Conservation (phyloP, 2,329 filamentous ascomycete species). For the Tolypocladium guangdongense region DNA sequence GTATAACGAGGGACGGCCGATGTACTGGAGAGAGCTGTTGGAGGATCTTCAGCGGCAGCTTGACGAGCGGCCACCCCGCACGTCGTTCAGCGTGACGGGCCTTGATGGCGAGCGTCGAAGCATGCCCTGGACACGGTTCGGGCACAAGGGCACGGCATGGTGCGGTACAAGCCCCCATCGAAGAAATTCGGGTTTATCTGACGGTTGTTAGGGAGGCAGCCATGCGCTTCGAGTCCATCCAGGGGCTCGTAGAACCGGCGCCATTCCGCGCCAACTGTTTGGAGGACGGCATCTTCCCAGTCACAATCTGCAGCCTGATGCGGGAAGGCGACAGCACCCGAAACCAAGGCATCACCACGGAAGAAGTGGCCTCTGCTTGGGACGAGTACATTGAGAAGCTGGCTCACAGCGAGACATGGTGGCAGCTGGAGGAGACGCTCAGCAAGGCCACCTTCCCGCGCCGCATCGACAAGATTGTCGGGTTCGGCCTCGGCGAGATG, state of each 20-base stretch:
- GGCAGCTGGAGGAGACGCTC: neutral
- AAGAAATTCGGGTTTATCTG: neutral
- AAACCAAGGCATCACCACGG: too few species aligned
- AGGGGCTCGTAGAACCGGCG: too few species aligned
- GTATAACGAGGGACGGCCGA: slow-evolving; percentile 1
- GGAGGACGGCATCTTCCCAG: too few species aligned
- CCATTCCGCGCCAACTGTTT: too few species aligned
- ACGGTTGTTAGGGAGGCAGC: too few species aligned
- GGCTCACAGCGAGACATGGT: neutral
- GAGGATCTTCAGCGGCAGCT: slow-evolving; percentile 1
- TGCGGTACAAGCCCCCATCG: neutral
- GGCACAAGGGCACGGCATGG: too few species aligned
- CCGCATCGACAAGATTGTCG: slow-evolving; percentile 1
- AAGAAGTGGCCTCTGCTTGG: neutral
- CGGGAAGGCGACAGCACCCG: too few species aligned
- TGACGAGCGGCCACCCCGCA: neutral
- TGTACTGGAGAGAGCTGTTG: slow-evolving; percentile 2
- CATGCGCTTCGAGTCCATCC: too few species aligned
- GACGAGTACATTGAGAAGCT: neutral
- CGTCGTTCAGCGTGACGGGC: neutral
- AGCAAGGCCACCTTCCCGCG: too few species aligned
- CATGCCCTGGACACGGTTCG: too few species aligned
- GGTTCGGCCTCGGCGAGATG: slow-evolving; percentile 1
- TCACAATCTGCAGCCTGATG: too few species aligned
- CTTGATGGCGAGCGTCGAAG: neutral